Evolutionary conservation across 371 early-diverging fungal species (phyloP), one percentile per base, ranked within the genome.

Genomic region (Thermomucor indicae-seudaticae): DNA sequence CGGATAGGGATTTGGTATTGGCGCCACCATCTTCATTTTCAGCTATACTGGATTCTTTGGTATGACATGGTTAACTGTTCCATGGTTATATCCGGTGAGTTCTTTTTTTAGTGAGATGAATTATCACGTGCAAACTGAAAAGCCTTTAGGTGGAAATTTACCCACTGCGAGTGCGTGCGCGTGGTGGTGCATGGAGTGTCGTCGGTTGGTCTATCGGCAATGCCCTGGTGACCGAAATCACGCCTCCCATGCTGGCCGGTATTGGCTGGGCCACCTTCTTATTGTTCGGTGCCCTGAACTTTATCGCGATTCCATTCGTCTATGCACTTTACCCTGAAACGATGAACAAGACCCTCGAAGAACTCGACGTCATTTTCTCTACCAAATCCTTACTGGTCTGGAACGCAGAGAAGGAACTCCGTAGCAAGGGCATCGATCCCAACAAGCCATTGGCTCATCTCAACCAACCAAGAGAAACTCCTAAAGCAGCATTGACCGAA

Each of bases 151-250:
- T 61, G 25, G 70, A 72, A 38, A 62, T 72, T 14, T 70, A 63
- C 19, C 68, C 65, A 23, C 49, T 62, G 11, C 64, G 63, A 27
- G 68, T 70, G 0, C 58, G 74, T 30, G 66, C 64, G 2, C 64
- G 65, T 38, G 74, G 74, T 22, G 70, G 65, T 38, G 68, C 74
- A 23, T 66, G 62, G 62, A 61, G 57, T 47, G 72, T 72, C 14
- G 72, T 67, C n/a, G 69, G 68, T 20, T 68, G 69, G 68, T 72
- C 68, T 6, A 39, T 72, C n/a, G 67, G 68, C 27, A 72, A 72
- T 17, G 67, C 67, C 8, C 39, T 68, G 0, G 69, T 72, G 24
- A 67, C 62, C 55, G 69, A 68, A 50, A 63, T 72, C 32, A 72
- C 72, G 7, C 72, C 65, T 10, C 64, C 64, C 11, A 58, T 72